phyloP scores from a whole-genome alignment of 2,329 filamentous ascomycete genomes.

The Aspergillus vadensis region DNA sequence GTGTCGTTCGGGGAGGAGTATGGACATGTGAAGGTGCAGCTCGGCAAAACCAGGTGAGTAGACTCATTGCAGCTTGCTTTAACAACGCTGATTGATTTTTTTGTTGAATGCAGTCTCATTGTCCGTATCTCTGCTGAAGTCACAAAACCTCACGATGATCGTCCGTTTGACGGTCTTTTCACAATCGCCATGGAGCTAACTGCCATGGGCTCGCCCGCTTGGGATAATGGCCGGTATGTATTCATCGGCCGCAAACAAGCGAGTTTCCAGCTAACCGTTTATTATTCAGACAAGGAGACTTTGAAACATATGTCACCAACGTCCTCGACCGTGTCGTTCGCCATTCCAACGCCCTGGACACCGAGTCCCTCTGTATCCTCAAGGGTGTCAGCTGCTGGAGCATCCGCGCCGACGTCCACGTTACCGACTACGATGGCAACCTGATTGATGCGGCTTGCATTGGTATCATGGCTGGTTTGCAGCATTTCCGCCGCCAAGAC shows the following conservation, averaged over 20 bases:
- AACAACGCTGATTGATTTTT: not conserved
- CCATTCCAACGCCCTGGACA: constrained; percentile 87
- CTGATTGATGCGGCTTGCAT: constrained; percentile 84
- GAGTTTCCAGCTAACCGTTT: not conserved
- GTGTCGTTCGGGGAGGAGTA: constrained; percentile 87
- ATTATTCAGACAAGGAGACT: constrained; percentile 67
- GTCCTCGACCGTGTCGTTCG: constrained; percentile 93
- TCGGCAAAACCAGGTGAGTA: constrained; percentile 84
- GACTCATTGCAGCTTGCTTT: not conserved
- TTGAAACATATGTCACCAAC: constrained; percentile 82
- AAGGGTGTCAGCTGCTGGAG: constrained; percentile 91
- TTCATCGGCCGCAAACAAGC: not conserved
- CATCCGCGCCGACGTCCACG: constrained; percentile 86
- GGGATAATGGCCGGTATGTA: constrained; percentile 74
- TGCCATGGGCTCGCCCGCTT: constrained; percentile 87
- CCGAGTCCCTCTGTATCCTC: constrained; percentile 90
- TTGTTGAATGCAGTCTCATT: constrained; percentile 53
- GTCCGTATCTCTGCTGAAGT: constrained; percentile 88
- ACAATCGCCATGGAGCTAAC: constrained; percentile 88
- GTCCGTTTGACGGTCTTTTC: constrained; percentile 94
- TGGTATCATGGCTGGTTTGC: constrained; percentile 81
- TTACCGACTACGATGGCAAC: constrained; percentile 88
- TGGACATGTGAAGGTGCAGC: constrained; percentile 80
- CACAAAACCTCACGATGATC: constrained; percentile 78
- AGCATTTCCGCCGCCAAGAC: constrained; percentile 89